Evolutionary conservation across 2,329 filamentous ascomycete species (phyloP).

Genomic region (Exophiala aquamarina): DNA sequence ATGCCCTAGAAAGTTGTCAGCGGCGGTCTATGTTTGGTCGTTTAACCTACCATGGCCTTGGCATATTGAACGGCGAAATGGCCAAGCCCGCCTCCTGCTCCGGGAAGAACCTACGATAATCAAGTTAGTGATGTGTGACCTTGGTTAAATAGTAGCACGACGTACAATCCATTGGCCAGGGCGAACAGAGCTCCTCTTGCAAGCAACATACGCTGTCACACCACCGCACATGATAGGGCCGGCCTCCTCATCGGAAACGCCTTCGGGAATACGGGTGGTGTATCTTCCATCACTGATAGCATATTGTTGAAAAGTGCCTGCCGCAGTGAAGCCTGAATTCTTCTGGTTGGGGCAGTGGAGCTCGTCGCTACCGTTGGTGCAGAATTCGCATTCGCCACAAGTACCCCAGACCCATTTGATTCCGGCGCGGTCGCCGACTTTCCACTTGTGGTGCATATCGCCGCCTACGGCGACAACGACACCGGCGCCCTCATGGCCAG

Average conservation of each 20-base stretch:
- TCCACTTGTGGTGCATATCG: conserved; percentile 67
- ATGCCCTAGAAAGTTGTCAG: conserved; percentile 29
- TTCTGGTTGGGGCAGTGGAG: conserved; percentile 37
- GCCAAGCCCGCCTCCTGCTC: conserved; percentile 34
- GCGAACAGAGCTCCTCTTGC: conserved; percentile 40
- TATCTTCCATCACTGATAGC: conserved; percentile 36
- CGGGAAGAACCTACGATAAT: conserved; percentile 24
- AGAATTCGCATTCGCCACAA: conserved; percentile 81
- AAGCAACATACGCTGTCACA: conserved; percentile 38
- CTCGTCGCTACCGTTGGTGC: conserved; percentile 48
- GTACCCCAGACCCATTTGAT: conserved; percentile 91
- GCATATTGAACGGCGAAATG: conserved; percentile 36
- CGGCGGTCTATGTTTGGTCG: background rate
- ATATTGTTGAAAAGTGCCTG: conserved; percentile 41
- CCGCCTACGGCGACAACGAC: conserved; percentile 77
- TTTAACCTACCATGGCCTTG: conserved; percentile 29
- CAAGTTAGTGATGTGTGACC: conserved; percentile 1
- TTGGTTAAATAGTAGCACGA: background rate
- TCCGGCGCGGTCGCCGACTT: conserved; percentile 81
- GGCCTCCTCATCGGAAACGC: conserved; percentile 38
- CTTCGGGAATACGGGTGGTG: conserved; percentile 37
- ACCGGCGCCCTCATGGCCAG: conserved; percentile 68
- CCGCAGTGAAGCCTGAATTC: conserved; percentile 38
- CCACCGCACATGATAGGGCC: conserved; percentile 41
- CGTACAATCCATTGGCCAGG: conserved; percentile 32